Evolutionary conservation across 768 basidiomycete species (phyloP), one percentile per base, ranked within the genome.

Genomic region (Boletus sp.): DNA sequence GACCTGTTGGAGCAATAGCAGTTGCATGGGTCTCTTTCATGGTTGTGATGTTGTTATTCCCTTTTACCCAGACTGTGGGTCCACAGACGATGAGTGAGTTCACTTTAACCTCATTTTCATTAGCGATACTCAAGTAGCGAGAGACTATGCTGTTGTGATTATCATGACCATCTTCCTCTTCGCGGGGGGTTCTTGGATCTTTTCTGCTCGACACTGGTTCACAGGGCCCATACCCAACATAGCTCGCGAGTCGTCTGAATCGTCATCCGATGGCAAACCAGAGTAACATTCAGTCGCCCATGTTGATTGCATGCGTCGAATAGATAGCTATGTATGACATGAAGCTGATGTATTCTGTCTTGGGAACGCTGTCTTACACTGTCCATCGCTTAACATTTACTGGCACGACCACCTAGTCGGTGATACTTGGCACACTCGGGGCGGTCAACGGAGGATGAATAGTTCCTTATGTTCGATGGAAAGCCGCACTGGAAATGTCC

Each of bases 181-280:
- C 41, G 62, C 72, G 10, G 60, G 66, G 5, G 52, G 57, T 2
- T 67, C 67, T 14, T 73, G 75, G 69, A 47, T 73, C 20, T 39
- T 72, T 36, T 72, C 71, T 0, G 74, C 72, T 2, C 62, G 62
- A 7, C 52, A 70, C 45, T 75, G 75, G 71, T 76, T 75, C 36
- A 62, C 60, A 6, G 71, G 71, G 9, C 68, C 71, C 18, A 53
- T 73, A 30, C 59, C 65, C 20, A 76, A 73, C 47, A 58, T 71
- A 36, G 64, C 24, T 24, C 24, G 24, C 24, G 44, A 58, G 14
- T 35, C 33, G 29, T 47, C 29, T 47, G n/a, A 32, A n/a, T 18
- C 30, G 32, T 41, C 58, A 32, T 40, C 40, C 9, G 41, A 48
- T 33, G 28, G 18, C 11, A 59, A 50, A 14, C 61, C 44, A 7